Conservation (phyloP, 164 flowering plant genomes). For the Protea cynaroides region DNA sequence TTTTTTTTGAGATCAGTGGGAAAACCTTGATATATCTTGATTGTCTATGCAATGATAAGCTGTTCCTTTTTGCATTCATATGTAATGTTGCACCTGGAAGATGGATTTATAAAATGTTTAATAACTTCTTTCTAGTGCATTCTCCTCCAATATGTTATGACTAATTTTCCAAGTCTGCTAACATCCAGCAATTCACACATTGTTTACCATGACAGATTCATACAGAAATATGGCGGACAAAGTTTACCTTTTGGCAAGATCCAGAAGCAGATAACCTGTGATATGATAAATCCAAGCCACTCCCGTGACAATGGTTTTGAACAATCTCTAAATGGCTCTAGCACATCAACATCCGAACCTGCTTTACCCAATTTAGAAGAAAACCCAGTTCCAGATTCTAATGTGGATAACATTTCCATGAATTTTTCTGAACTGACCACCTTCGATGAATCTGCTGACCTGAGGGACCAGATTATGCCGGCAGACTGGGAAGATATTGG, state of each 20-base stretch:
- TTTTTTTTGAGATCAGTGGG: no score
- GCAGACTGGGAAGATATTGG: conserved; percentile 16
- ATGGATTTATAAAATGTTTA: no score
- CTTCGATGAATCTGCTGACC: conserved; percentile 20
- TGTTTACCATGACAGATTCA: conserved; percentile 41
- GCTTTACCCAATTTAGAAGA: conserved; percentile 14
- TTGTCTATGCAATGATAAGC: no score
- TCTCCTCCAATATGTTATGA: neutral
- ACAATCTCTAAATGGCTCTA: conserved; percentile 6
- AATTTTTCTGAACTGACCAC: conserved; percentile 15
- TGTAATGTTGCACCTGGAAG: no score
- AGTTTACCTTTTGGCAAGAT: conserved; percentile 58
- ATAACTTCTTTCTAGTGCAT: neutral
- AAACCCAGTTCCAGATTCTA: conserved; percentile 13
- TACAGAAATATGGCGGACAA: conserved; percentile 37
- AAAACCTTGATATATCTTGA: no score
- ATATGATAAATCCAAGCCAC: conserved; percentile 24
- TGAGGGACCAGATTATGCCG: conserved; percentile 16
- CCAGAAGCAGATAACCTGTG: conserved; percentile 67
- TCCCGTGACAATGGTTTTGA: conserved; percentile 13
- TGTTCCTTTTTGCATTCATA: no score
- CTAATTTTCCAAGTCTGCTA: neutral
- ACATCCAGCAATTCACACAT: neutral
- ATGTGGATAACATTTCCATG: conserved; percentile 10
- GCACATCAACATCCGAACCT: conserved; percentile 5